These are phyloP conservation scores for Parafenestella ontariensis DNA, from an alignment of 2,329 filamentous ascomycete species.

Conservation along the genomic window DNA sequence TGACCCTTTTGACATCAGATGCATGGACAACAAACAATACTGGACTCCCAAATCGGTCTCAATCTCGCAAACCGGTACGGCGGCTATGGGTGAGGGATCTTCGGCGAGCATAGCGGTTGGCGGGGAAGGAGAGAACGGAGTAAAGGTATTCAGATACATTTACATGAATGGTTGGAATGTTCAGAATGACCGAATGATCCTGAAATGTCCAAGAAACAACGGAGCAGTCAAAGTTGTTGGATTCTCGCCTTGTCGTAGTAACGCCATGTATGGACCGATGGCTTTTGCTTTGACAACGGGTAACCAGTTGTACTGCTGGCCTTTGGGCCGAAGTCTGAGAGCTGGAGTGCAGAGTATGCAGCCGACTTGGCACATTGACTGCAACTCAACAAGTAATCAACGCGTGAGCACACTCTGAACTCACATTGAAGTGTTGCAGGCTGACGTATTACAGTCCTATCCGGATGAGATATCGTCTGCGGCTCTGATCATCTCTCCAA, in stretches of 20 bases:
- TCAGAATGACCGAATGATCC: slow-evolving; percentile 7
- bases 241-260: slow-evolving; percentile 17
- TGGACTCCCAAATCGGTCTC: slow-evolving; percentile 27
- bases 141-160: slow-evolving; percentile 24
- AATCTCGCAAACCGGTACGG: slow-evolving; percentile 17
- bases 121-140: slow-evolving; percentile 26
- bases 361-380: slow-evolving; percentile 17
- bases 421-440: background rate
- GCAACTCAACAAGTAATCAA: slow-evolving; percentile 9
- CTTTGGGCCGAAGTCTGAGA: slow-evolving; percentile 2
- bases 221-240: slow-evolving; percentile 22
- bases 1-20: slow-evolving; percentile 5
- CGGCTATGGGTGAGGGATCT: slow-evolving; percentile 3
- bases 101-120: slow-evolving; percentile 26
- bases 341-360: background rate
- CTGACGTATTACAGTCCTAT: slow-evolving; percentile 19
- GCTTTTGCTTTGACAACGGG: slow-evolving; percentile 24
- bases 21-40: slow-evolving; percentile 13
- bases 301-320: slow-evolving; percentile 27
- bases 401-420: slow-evolving; percentile 10
- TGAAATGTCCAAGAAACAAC: slow-evolving; percentile 21
- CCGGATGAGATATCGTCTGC: slow-evolving; percentile 24
- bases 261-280: slow-evolving; percentile 9
- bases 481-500: slow-evolving; percentile 19
- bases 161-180: slow-evolving; percentile 17